These are phyloP conservation scores for Verticillium klebahnii DNA, from an alignment of 2,329 filamentous ascomycete genomes.

Conservation along the genomic window DNA sequence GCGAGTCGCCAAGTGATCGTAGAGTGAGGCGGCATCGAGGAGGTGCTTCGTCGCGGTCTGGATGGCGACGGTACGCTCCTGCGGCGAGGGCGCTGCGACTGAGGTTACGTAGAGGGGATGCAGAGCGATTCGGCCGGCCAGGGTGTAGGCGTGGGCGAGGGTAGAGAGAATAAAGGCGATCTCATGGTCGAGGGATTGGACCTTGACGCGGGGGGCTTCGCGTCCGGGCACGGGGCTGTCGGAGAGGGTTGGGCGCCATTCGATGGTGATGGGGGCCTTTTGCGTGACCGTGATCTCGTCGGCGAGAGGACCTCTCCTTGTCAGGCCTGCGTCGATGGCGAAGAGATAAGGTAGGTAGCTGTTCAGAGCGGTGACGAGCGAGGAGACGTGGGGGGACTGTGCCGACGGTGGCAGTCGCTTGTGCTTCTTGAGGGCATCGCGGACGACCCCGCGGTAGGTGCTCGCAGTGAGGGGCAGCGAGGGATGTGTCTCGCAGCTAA, in stretches of 20 bases:
- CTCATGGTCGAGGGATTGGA: constrained; percentile 77
- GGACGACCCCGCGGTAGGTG: constrained; percentile 76
- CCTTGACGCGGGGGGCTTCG: constrained; percentile 61
- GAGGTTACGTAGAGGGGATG: constrained; percentile 67
- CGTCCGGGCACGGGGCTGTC: constrained; percentile 59
- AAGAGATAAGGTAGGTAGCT: constrained; percentile 82
- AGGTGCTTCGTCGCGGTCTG: constrained; percentile 72
- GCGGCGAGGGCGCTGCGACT: constrained; percentile 52
- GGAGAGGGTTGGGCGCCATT: constrained; percentile 82
- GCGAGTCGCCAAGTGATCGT: constrained; percentile 63
- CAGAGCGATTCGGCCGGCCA: constrained; percentile 68
- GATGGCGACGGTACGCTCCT: constrained; percentile 67
- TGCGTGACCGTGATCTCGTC: constrained; percentile 58
- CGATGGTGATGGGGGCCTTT: constrained; percentile 56
- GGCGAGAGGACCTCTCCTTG: constrained; percentile 33
- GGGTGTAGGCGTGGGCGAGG: constrained; percentile 67
- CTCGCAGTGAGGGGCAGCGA: constrained; percentile 80
- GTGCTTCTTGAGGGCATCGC: constrained; percentile 80
- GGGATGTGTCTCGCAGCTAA: constrained; percentile 78
- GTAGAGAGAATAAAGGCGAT: constrained; percentile 74
- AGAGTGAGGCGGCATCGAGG: constrained; percentile 73
- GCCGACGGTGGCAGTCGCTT: constrained; percentile 75
- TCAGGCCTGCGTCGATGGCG: constrained; percentile 69
- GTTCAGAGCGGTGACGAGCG: constrained; percentile 64
- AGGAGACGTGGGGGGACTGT: constrained; percentile 65